Evolutionary conservation across 2,329 filamentous ascomycete genomes (phyloP), one percentile per base, ranked within the genome.

Genomic region (Dothidotthia symphoricarpi): DNA sequence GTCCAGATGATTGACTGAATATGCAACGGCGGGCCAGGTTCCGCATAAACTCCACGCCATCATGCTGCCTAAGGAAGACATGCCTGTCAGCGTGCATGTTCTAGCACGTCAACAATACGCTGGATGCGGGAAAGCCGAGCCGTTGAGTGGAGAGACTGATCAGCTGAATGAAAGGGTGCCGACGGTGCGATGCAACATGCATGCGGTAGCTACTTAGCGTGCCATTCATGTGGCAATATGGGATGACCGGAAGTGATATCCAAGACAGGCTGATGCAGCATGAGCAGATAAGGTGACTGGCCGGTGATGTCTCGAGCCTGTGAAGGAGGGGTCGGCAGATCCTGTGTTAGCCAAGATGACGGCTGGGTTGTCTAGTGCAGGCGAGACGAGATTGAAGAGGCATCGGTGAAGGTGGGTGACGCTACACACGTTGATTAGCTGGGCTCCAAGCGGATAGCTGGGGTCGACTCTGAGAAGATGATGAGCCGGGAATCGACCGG

Each of bases 201-300:
- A 66, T 61, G 61, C 52, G 52, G 50, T 53, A 47, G 52, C 51
- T 52, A 50, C 53, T n/a, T 63, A 64, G 60, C 54, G 57, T 54
- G 55, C 54, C 58, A 57, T 52, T 49, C 50, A 45, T 45, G 50
- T 60, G 61, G 57, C 51, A 45, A 52, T 45, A 57, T 51, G 55
- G 64, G 58, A 66, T 59, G 58, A 58, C 57, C 61, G 57, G 57
- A 63, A 53, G 53, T 61, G 49, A 51, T 58, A 38, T 50, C 59
- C 53, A 51, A 49, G 48, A 57, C 51, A 45, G 55, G 53, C 49
- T 50, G 57, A 56, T 69, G 69, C 69, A 72, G 65, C 51, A 55
- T 49, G 45, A 45, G 51, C 46, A 60, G 70, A 72, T 72, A 73
- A 72, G 69, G 67, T 73, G 69, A 74, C 71, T 74, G 70, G 69